Evolutionary conservation across 1,284 basidiomycete genomes (phyloP).

Genomic region (Blastosporella zonata): DNA sequence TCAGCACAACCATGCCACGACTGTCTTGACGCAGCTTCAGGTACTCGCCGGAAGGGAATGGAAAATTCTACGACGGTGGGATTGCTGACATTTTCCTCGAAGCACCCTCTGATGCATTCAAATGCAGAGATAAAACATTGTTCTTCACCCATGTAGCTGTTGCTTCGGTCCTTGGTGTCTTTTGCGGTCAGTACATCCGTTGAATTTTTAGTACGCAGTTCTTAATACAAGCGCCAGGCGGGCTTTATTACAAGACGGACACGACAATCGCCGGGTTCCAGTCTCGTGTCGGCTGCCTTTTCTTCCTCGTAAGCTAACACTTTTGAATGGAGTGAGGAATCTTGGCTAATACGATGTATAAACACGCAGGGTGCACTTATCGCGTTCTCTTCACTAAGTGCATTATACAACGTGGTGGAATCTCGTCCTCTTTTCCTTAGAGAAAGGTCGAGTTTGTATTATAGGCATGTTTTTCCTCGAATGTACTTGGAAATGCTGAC

Average conservation of each 20-base stretch:
- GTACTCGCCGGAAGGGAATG: constrained; percentile 78
- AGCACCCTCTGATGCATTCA: neutral
- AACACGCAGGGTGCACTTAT: constrained; percentile 69
- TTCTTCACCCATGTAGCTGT: constrained; percentile 76
- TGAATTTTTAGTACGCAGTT: neutral
- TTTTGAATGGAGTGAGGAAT: neutral
- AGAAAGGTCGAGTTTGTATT: constrained; percentile 79
- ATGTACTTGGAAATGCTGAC: neutral
- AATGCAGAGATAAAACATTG: constrained; percentile 69
- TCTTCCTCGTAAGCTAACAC: constrained; percentile 74
- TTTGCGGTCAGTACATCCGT: constrained; percentile 54
- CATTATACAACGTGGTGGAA: constrained; percentile 82
- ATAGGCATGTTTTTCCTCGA: constrained; percentile 45
- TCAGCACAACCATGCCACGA: constrained; percentile 50
- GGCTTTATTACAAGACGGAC: constrained; percentile 79
- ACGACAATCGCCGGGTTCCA: constrained; percentile 89
- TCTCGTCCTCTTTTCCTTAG: constrained; percentile 81
- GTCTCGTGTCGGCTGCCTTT: constrained; percentile 84
- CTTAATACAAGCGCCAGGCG: constrained; percentile 43
- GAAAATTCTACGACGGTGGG: constrained; percentile 71
- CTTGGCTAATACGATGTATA: neutral
- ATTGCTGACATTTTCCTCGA: constrained; percentile 17
- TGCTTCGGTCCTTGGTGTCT: constrained; percentile 73
- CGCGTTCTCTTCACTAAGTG: constrained; percentile 84
- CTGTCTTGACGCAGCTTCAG: constrained; percentile 85